Evolutionary conservation across 208 protist species (phyloP).

Genomic region (Leishmania turanica): DNA sequence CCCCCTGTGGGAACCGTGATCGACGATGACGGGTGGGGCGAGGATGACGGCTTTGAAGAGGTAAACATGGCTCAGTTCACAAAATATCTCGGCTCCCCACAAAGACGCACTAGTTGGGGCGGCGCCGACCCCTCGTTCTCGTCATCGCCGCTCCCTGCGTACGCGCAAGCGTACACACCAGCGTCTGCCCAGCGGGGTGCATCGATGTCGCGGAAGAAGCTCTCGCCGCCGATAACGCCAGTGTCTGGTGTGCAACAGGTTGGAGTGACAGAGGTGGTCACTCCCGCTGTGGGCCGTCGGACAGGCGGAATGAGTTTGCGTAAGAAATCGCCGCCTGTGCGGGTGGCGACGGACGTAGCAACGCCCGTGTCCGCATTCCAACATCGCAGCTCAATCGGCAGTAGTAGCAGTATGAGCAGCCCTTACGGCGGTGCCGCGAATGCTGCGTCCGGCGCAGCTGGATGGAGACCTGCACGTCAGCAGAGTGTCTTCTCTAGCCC

Average conservation of each 20-base stretch:
- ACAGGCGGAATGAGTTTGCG: slow-evolving; percentile 28
- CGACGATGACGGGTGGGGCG: slow-evolving; percentile 24
- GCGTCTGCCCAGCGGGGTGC: background rate
- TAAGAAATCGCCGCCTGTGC: slow-evolving; percentile 38
- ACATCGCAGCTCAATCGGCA: background rate
- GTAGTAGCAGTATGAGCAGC: background rate
- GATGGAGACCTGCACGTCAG: background rate
- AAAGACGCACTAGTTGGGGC: background rate
- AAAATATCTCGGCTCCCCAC: background rate
- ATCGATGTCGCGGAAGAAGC: background rate
- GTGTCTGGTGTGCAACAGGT: background rate
- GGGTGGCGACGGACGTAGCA: background rate
- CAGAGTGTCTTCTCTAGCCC: slow-evolving; percentile 6
- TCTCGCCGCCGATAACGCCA: slow-evolving; percentile 17
- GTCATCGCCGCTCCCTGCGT: background rate
- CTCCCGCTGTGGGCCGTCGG: background rate
- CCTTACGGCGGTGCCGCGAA: background rate
- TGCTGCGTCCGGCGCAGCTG: background rate
- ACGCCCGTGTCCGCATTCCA: background rate
- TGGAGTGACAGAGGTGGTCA: background rate
- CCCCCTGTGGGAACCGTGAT: background rate
- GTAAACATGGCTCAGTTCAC: slow-evolving; percentile 17
- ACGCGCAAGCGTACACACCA: background rate
- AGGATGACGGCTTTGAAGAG: slow-evolving; percentile 50
- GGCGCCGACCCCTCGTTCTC: background rate